phyloP scores from a whole-genome alignment of 148 eudicot species.

The Camellia sinensis region DNA sequence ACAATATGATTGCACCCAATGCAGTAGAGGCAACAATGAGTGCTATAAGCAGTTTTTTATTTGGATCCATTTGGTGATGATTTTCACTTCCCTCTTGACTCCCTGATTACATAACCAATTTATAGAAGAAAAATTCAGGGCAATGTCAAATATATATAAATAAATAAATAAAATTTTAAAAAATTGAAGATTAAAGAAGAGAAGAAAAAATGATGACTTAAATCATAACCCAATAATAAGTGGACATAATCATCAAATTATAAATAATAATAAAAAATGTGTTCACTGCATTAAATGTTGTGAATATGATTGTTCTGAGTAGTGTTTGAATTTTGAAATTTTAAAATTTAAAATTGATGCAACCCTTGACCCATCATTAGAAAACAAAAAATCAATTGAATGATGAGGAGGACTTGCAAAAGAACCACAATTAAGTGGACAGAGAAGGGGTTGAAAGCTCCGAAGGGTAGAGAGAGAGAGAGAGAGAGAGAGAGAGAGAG shows the following conservation, averaged over 20 bases:
- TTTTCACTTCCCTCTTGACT: conserved; percentile 22
- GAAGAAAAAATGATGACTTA: background rate
- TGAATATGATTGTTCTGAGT: background rate
- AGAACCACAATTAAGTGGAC: background rate
- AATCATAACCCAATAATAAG: background rate
- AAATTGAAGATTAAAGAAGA: background rate
- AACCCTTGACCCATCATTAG: background rate
- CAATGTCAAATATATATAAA: background rate
- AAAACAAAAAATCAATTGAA: background rate
- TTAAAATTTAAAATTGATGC: background rate
- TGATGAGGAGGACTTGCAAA: background rate
- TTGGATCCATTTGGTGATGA: conserved; percentile 34
- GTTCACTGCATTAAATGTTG: conserved; percentile 4
- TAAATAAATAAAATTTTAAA: background rate
- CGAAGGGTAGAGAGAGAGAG: background rate
- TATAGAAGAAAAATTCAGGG: background rate
- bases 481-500: conserved; percentile 18
- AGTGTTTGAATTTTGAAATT: conserved; percentile 1
- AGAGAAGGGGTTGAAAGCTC: background rate
- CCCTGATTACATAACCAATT: conserved; percentile 33
- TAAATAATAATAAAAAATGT: background rate
- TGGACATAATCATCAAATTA: background rate
- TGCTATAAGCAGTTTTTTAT: conserved; percentile 37
- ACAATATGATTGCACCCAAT: conserved; percentile 39
- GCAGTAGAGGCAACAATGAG: conserved; percentile 48